Percentiles rank a stretch among this genome's conserved stretches.
These are phyloP conservation scores for Myxozyma melibiosi DNA, from an alignment of 805 yeast species.

Conservation along the genomic window DNA sequence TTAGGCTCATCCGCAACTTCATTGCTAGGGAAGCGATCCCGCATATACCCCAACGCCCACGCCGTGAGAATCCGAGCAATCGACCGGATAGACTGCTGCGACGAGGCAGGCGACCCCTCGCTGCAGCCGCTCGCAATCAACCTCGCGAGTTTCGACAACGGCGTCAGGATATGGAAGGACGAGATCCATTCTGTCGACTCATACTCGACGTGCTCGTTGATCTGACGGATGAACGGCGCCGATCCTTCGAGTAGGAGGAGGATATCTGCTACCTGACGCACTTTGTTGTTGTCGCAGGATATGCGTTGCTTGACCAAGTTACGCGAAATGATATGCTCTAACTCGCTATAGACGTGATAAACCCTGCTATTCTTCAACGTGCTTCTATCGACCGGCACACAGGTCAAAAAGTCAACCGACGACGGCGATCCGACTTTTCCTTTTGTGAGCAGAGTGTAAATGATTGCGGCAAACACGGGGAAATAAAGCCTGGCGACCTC, in stretches of 20 bases:
- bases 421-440: conserved; percentile 53
- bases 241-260: conserved; percentile 73
- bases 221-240: conserved; percentile 74
- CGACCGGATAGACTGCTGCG: conserved; percentile 31
- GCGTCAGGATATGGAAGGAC: conserved; percentile 68
- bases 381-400: conserved; percentile 42
- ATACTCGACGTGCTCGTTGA: conserved; percentile 81
- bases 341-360: conserved; percentile 77
- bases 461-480: conserved; percentile 60
- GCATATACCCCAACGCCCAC: conserved; percentile 38
- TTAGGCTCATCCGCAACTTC: conserved; percentile 35
- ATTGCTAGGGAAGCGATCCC: conserved; percentile 29
- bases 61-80: conserved; percentile 35
- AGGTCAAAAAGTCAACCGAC: conserved; percentile 43
- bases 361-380: conserved; percentile 69
- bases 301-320: conserved; percentile 58
- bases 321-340: conserved; percentile 74
- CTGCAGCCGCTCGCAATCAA: conserved; percentile 42
- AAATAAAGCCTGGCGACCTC: conserved; percentile 63
- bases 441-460: conserved; percentile 63
- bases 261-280: conserved; percentile 65
- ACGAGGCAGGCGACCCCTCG: conserved; percentile 29
- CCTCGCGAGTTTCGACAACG: conserved; percentile 55
- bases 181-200: conserved; percentile 82
- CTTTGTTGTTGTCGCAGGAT: conserved; percentile 49